Base-by-base conservation (phyloP, 768 basidiomycete genomes). In the Lactifluus rugatus region DNA sequence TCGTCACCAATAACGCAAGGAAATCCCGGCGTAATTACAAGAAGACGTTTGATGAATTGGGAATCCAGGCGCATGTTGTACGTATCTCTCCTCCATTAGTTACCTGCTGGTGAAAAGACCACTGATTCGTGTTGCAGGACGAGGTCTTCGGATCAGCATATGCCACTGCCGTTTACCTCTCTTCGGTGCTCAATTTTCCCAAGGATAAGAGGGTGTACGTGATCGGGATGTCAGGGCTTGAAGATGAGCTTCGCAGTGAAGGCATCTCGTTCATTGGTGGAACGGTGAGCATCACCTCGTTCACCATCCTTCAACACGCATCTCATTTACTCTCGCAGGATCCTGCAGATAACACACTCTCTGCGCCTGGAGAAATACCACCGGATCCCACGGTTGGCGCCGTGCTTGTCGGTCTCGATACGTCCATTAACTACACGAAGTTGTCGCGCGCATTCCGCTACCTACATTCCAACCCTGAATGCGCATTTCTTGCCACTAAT, bases 121-220 rank as follows among this genome's bases (percentile, higher is more conserved):
- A 19, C 31, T 26, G 25, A 19, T 51, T 48, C 16, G 32, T 23
- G n/a, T 45, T 45, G 36, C 63, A 98, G 95, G 90, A 96, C 60
- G 96, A 98, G 69, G 91, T 98, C 54, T 97, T 91, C 65, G 92
- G 94, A 52, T 98, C 95, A 6, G 95, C 93, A 2, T 98, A 89
- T 63, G 87, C 86, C 1, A 75, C 88, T 13, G 87, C 86, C 0
- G 83, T 87, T 36, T 89, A 97, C 71, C 74, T 97, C 25, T 94
- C 93, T 0, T 83, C 89, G 41, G 87, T 97, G 13, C 76, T 94
- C 65, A 87, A 91, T 57, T 78, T 99, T 61, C 89, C 93, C 10
- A 89, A 86, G 67, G 80, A 87, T 68, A 92, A 97, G 75, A 91
- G 88, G 70, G 94, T 93, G 14, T 99, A 93, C 73, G 93, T 98